These are phyloP conservation scores for Leishmania arabica DNA, from an alignment of 208 protist species.

Conservation along the genomic window DNA sequence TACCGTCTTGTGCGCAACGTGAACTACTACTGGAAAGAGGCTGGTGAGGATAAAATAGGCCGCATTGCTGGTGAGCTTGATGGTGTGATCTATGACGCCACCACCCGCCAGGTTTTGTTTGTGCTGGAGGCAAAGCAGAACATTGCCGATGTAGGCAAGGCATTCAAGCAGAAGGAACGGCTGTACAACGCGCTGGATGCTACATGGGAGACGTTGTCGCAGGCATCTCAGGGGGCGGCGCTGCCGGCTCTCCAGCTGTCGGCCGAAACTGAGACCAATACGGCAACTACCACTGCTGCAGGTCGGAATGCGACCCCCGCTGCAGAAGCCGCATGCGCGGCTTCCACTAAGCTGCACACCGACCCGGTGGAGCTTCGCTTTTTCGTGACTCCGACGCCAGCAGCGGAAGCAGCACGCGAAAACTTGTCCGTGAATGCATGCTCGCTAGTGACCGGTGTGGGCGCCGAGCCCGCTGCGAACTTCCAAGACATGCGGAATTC, in stretches of 20 bases:
- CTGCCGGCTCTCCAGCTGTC: too few species aligned
- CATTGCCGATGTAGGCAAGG: constrained; percentile 28
- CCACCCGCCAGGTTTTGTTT: constrained; percentile 20
- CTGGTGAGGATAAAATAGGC: background rate
- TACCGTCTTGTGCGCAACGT: constrained; percentile 23
- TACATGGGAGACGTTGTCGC: background rate
- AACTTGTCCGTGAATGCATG: too few species aligned
- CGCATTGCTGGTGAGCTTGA: constrained; percentile 21
- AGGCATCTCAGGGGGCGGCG: background rate
- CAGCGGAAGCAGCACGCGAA: too few species aligned
- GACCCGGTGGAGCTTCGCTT: too few species aligned
- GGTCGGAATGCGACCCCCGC: too few species aligned
- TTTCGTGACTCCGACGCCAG: too few species aligned
- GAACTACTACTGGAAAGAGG: constrained; percentile 8
- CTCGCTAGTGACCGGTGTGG: too few species aligned
- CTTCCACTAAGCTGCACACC: too few species aligned
- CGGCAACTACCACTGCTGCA: too few species aligned
- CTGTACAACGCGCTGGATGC: constrained; percentile 18
- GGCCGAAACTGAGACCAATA: background rate
- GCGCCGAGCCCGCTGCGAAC: too few species aligned
- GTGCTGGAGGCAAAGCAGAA: constrained; percentile 31
- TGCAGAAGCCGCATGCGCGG: too few species aligned
- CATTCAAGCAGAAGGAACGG: constrained; percentile 21
- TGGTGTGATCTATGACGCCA: constrained; percentile 20
- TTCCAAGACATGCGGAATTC: too few species aligned